A percentile compares a stretch with the other conserved stretches of the same genome.
Evolutionary conservation across 208 protist genomes (phyloP).

Genomic region (Trypanosoma boissoni): DNA sequence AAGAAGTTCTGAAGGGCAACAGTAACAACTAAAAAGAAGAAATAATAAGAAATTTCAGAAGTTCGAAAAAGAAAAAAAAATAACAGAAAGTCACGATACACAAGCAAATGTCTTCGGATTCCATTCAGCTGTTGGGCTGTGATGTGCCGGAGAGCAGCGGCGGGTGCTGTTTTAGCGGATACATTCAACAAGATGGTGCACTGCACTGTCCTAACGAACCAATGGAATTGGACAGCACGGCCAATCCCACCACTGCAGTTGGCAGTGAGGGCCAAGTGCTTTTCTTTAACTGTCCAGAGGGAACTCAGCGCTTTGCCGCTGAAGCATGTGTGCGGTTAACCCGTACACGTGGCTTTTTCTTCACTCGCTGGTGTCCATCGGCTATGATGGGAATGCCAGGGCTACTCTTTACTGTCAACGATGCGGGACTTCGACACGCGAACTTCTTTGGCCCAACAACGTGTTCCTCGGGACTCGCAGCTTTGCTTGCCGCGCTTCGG

Average conservation of each 20-base stretch:
- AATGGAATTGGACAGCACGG: background rate
- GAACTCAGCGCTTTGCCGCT: conserved; percentile 75
- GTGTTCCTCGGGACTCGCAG: conserved; percentile 27
- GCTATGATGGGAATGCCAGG: conserved; percentile 84
- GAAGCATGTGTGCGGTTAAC: conserved; percentile 74
- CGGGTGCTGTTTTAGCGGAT: conserved; percentile 72
- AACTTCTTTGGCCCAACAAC: conserved; percentile 70
- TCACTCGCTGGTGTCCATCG: conserved; percentile 58
- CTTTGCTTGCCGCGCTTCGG: conserved; percentile 47
- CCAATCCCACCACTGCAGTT: background rate
- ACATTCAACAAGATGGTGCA: conserved; percentile 44
- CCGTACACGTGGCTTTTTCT: conserved; percentile 69
- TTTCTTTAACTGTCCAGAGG: conserved; percentile 88
- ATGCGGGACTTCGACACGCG: conserved; percentile 52
- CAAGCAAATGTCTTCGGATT: conserved; percentile 37
- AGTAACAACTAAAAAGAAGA: too few relatives aligned
- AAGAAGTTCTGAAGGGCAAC: too few relatives aligned
- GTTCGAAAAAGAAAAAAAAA: too few relatives aligned
- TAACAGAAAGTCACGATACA: too few relatives aligned
- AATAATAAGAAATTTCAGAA: too few relatives aligned
- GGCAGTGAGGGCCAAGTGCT: conserved; percentile 51
- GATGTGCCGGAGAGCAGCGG: conserved; percentile 76
- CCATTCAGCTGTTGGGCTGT: conserved; percentile 74
- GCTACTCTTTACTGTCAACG: conserved; percentile 85
- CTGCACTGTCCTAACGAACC: conserved; percentile 22